Base-by-base conservation (phyloP, 768 basidiomycete species). In the Epithele typhae region DNA sequence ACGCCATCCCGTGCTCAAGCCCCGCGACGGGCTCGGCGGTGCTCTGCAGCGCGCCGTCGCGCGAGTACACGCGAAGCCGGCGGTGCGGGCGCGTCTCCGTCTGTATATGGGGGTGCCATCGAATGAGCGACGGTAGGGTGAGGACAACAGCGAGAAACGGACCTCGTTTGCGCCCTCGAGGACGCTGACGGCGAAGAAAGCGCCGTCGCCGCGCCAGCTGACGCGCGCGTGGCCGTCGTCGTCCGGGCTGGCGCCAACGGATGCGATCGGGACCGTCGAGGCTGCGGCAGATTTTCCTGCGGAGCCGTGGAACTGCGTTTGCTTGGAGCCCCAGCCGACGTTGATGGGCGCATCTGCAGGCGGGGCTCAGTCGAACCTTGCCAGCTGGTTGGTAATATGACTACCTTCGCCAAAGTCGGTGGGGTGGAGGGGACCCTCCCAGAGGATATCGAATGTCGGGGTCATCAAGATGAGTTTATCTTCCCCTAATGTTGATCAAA, bases 221-320 rank as follows among this genome's bases (percentile, higher is more conserved):
- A 99, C 80, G 7, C 86, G 79, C 1, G 88, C 84, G 25, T 72
- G 60, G 2, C 57, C 63, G 45, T 92, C 84, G 54, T 97, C 92
- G 51, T 83, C 79, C 3, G 82, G 82, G 53, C 80, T 83, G 7
- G 72, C 68, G 18, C 77, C 75, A 17, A 78, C 68, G 25, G 66
- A 59, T 27, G 67, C 56, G 14, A 66, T 55, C 11, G 63, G 52
- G 5, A 75, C 68, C 22, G 51, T 53, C 22, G 76, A 72, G 52
- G 80, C 77, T 0, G 91, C 89, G 19, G 87, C 87, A 2, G 77
- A 68, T 63, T 97, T 97, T 15, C 96, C 95, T 4, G 92, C 71
- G 0, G 93, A 95, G 9, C 96, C 96, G 56, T 97, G 93, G 62
- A 99, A 99, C 59, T 99, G 96, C 0, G 96, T 98, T 62, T 88